Evolutionary conservation across 257 asterid genomes (phyloP).

Genomic region (Echium plantagineum): DNA sequence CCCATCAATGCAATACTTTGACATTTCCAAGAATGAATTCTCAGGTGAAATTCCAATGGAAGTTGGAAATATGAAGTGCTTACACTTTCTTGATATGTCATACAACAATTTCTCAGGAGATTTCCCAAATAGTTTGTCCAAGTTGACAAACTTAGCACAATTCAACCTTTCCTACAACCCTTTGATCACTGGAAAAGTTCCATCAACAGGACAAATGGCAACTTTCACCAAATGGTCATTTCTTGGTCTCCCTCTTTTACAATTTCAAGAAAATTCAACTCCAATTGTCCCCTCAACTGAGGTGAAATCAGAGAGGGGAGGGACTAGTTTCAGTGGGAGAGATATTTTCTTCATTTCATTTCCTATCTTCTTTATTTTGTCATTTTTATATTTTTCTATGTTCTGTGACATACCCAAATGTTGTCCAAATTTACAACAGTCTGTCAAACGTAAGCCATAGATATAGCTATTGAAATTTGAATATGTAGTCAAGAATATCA

Average conservation of each 20-base stretch:
- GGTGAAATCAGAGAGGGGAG: constrained; percentile 12
- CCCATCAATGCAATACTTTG: constrained; percentile 45
- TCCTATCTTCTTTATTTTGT: neutral
- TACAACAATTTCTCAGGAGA: constrained; percentile 67
- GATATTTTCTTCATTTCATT: neutral
- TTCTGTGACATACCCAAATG: neutral
- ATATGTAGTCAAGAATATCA: neutral
- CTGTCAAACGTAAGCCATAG: neutral
- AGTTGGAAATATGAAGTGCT: constrained; percentile 62
- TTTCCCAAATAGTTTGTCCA: constrained; percentile 49
- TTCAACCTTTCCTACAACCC: constrained; percentile 84
- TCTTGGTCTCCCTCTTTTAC: constrained; percentile 54
- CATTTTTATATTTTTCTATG: neutral
- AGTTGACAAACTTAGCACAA: constrained; percentile 50
- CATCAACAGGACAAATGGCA: constrained; percentile 59
- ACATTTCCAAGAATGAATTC: constrained; percentile 42
- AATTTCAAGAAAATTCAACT: constrained; percentile 36
- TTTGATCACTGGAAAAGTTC: constrained; percentile 46
- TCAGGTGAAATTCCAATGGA: constrained; percentile 57
- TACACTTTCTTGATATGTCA: constrained; percentile 62
- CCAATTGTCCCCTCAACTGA: neutral
- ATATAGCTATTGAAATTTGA: neutral
- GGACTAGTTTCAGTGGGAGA: constrained; percentile 28
- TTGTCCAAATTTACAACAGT: neutral
- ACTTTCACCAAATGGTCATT: constrained; percentile 74